Base-by-base conservation (phyloP, 1,284 basidiomycete species). In the Fomitopsis schrenkii region DNA sequence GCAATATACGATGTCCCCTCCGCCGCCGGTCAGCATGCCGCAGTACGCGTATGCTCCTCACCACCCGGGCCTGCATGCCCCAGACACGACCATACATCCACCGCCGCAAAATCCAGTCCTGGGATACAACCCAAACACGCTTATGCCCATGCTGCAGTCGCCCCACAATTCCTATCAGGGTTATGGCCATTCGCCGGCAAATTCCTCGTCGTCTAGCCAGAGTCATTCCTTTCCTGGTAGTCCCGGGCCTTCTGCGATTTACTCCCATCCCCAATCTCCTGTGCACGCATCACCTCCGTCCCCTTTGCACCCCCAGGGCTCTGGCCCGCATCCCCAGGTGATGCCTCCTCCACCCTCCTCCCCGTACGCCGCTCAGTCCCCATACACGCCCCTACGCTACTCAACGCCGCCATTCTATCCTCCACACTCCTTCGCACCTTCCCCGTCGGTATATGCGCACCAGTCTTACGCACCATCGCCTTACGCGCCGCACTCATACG, bases 1-100 rank as follows among this genome's bases (percentile, higher is more conserved):
- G 57, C 80, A 78, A 72, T 84, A 85, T 74, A 72, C 77, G 67
- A 74, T 81, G 70, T 71, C 81, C 65, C 64, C 76, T 3, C 80
- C 72, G 61, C 76, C 76, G 30, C 70, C 76, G n/a, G 70, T 76
- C 62, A 72, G 67, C 62, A 72, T 79, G 66, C 68, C 77, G 10
- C 80, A 76, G 60, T 75, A 72, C 63, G 66, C 74, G 10, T 83
- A 80, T 64, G 52, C 35, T 2, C 63, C 77, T 14, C 71, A 66
- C 55, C 72, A 74, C 57, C 71, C 71, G 26, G 70, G 73, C 41
- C 65, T 75, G n/a, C 70, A 68, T 62, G 68, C 72, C 19, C 70
- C 62, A 57, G 75, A 75, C 64, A 63, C 69, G 56, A 67, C 65
- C 63, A 68, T 71, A 66, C 71, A 70, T 28, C 57, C 64, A 26